Percentiles rank a stretch among this genome's conserved stretches.
Evolutionary conservation across 305 asterid genomes (phyloP).

Genomic region (Fraxinus dipetala): DNA sequence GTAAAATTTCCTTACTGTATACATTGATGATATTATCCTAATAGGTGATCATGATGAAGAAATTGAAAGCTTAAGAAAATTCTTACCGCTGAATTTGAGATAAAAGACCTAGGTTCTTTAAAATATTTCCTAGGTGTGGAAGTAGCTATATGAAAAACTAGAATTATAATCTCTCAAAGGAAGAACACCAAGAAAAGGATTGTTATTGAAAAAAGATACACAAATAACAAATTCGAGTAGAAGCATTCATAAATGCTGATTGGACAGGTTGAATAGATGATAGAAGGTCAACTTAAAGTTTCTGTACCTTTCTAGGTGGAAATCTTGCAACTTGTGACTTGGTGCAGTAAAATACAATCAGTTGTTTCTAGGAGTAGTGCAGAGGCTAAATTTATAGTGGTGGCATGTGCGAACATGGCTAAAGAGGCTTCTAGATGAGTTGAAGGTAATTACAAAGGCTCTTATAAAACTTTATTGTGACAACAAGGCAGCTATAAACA

Average conservation of each 20-base stretch:
- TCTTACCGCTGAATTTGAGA: not conserved
- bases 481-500: not conserved
- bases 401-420: not conserved
- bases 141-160: not conserved
- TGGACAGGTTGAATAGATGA: not conserved
- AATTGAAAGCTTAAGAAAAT: not conserved
- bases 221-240: not conserved
- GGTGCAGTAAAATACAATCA: not conserved
- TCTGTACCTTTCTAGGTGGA: not conserved
- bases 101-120: not conserved
- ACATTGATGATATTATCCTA: not conserved
- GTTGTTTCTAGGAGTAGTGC: not conserved
- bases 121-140: not conserved
- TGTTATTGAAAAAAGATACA: not conserved
- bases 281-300: not conserved
- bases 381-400: not conserved
- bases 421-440: not conserved
- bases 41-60: not conserved
- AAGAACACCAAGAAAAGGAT: not conserved
- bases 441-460: not conserved
- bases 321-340: not conserved
- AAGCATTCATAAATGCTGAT: not conserved
- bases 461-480: not conserved
- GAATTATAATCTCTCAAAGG: not conserved
- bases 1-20: not conserved